A percentile compares a stretch with the other conserved stretches of the same genome.
phyloP scores from a whole-genome alignment of 805 yeast genomes.

The Wickerhamomyces chambardii region DNA sequence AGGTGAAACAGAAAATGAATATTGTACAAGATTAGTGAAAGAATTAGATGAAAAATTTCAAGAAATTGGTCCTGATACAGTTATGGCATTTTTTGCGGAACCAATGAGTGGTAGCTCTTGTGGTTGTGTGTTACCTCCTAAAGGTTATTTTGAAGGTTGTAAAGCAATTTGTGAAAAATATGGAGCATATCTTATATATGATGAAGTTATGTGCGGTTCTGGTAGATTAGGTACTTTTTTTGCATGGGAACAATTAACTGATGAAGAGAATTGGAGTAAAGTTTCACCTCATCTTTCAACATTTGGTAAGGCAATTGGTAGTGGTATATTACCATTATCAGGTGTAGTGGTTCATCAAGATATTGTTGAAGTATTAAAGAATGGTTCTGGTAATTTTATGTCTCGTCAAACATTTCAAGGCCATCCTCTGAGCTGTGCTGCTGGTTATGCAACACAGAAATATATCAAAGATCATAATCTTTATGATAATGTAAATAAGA shows the following conservation, averaged over 20 bases:
- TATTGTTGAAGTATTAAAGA: constrained; percentile 25
- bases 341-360: constrained; percentile 32
- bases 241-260: constrained; percentile 37
- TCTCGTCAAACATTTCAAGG: constrained; percentile 45
- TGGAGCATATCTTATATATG: constrained; percentile 38
- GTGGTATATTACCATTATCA: constrained; percentile 40
- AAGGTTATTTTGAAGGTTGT: constrained; percentile 37
- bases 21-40: constrained; percentile 26
- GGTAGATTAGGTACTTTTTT: constrained; percentile 41
- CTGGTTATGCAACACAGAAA: constrained; percentile 36
- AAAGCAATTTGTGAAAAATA: constrained; percentile 40
- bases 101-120: constrained; percentile 37
- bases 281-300: constrained; percentile 37
- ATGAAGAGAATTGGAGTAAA: constrained; percentile 12
- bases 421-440: constrained; percentile 36
- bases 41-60: constrained; percentile 32
- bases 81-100: constrained; percentile 34
- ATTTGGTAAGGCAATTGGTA: constrained; percentile 39
- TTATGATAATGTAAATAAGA: constrained; percentile 31
- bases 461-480: constrained; percentile 23
- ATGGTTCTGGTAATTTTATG: constrained; percentile 30
- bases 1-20: constrained; percentile 30
- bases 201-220: constrained; percentile 51
- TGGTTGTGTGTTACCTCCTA: constrained; percentile 35
- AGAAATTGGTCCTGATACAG: constrained; percentile 32